Evolutionary conservation across 1,284 basidiomycete species (phyloP).

Genomic region (Phenoliferia sp.): DNA sequence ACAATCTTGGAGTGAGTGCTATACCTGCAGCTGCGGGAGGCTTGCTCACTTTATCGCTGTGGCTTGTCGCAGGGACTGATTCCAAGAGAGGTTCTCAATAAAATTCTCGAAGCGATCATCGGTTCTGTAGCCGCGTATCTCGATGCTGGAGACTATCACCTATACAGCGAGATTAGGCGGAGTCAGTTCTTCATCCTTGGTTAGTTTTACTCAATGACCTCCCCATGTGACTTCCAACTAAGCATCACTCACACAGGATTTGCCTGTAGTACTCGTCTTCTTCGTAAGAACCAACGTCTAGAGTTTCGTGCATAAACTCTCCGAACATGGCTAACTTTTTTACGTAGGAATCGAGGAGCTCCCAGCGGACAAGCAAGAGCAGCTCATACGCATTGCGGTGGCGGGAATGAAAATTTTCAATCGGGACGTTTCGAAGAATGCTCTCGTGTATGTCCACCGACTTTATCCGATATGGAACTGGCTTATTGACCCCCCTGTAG

Average conservation of each 20-base stretch:
- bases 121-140: not conserved
- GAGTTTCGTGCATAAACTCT: not conserved
- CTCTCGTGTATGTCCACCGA: not conserved
- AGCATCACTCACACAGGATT: not conserved
- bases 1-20: not conserved
- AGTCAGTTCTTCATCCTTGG: not conserved
- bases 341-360: not conserved
- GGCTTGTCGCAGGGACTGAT: not conserved
- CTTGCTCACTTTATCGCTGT: not conserved
- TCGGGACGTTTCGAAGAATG: slow-evolving; percentile 1
- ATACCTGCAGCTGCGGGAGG: not conserved
- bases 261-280: not conserved
- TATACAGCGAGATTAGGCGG: not conserved
- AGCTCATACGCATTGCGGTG: not conserved
- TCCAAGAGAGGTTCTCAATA: not conserved
- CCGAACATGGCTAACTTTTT: no score
- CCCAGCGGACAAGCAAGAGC: not conserved
- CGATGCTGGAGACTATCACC: not conserved
- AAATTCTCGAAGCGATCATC: not conserved
- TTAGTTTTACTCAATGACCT: not conserved
- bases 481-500: not conserved
- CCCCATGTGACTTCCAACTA: not conserved
- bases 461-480: no score
- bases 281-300: not conserved
- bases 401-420: not conserved